Conservation (phyloP, 2,329 filamentous ascomycete species). For the Lachnellula willkommii region DNA sequence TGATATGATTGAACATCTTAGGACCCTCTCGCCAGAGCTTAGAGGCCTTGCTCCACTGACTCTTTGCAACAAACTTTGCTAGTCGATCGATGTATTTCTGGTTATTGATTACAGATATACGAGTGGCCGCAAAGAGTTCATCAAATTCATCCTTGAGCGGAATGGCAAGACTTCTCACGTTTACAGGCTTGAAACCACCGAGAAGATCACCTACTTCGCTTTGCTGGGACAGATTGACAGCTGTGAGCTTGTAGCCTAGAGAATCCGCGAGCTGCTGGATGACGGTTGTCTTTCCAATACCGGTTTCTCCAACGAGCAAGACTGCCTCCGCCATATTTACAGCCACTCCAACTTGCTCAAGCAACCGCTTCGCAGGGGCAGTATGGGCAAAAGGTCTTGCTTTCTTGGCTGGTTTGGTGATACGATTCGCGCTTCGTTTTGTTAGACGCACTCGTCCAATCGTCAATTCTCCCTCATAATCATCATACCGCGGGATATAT, state of each 20-base stretch:
- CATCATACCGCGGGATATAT: slow-evolving; percentile 65
- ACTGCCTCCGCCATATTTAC: slow-evolving; percentile 82
- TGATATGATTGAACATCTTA: slow-evolving; percentile 73
- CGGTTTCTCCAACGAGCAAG: slow-evolving; percentile 94
- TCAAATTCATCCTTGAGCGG: slow-evolving; percentile 93
- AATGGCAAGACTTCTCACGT: slow-evolving; percentile 77
- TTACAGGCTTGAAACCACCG: slow-evolving; percentile 94
- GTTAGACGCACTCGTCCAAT: slow-evolving; percentile 61
- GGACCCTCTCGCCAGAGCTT: slow-evolving; percentile 86
- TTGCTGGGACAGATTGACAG: slow-evolving; percentile 95
- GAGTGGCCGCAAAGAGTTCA: slow-evolving; percentile 76
- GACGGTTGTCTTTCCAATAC: slow-evolving; percentile 95
- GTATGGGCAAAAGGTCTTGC: slow-evolving; percentile 80
- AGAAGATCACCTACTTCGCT: slow-evolving; percentile 95
- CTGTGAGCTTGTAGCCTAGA: slow-evolving; percentile 79
- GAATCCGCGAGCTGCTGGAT: slow-evolving; percentile 86
- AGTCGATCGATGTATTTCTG: slow-evolving; percentile 78
- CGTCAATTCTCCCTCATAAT: slow-evolving; percentile 51
- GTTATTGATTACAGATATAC: slow-evolving; percentile 83
- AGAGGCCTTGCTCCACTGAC: slow-evolving; percentile 81
- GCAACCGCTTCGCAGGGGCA: slow-evolving; percentile 71
- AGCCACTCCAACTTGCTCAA: slow-evolving; percentile 83
- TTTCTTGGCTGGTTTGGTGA: slow-evolving; percentile 46
- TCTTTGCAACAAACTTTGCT: slow-evolving; percentile 70
- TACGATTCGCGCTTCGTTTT: slow-evolving; percentile 41